Conservation (phyloP, 169 alveolate species). For the Plasmodium relictum region DNA sequence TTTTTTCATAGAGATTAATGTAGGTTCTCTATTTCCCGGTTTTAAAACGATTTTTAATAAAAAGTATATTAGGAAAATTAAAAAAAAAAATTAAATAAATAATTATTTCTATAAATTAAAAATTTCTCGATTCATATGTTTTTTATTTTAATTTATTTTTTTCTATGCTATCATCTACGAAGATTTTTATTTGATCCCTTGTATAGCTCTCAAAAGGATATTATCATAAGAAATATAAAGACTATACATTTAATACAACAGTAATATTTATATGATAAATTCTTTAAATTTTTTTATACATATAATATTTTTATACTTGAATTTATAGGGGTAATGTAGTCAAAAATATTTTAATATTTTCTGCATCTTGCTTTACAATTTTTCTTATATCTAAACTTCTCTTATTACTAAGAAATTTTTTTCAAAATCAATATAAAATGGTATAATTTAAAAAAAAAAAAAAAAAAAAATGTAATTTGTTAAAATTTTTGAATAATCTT, state of each 20-base stretch:
- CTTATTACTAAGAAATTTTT: slow-evolving; percentile 41
- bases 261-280: slow-evolving; percentile 21
- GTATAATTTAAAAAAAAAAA: slow-evolving; percentile 15
- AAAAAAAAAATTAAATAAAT: neutral
- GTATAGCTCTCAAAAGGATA: slow-evolving; percentile 62
- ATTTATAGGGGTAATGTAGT: slow-evolving; percentile 47
- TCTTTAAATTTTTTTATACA: neutral
- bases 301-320: neutral
- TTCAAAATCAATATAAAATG: slow-evolving; percentile 70
- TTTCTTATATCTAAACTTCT: slow-evolving; percentile 17
- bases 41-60: slow-evolving; percentile 53
- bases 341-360: slow-evolving; percentile 33
- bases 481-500: neutral
- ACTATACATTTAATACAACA: slow-evolving; percentile 26
- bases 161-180: neutral
- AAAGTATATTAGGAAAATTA: slow-evolving; percentile 18
- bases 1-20: slow-evolving; percentile 19
- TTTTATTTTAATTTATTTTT: neutral
- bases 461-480: neutral
- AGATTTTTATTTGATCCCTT: slow-evolving; percentile 56
- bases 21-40: slow-evolving; percentile 62
- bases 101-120: neutral
- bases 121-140: neutral
- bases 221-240: slow-evolving; percentile 55
- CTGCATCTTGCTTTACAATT: slow-evolving; percentile 58